Evolutionary conservation across 768 basidiomycete genomes (phyloP), one percentile per base, ranked within the genome.

Genomic region (Suillus placidus): DNA sequence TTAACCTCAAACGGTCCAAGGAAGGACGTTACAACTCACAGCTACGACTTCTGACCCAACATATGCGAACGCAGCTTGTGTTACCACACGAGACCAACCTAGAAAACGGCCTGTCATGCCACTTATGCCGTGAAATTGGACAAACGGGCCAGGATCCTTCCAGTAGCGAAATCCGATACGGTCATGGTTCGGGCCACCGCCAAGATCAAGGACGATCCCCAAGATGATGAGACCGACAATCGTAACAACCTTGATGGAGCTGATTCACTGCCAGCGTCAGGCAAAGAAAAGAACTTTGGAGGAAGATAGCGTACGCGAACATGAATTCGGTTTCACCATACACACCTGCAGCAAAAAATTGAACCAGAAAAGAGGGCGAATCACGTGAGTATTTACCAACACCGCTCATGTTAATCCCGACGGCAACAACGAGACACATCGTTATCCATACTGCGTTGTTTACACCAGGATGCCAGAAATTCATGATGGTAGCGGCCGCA

Each of bases 1-100:
- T n/a, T 8, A 52, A 57, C 67, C 45, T 67, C 47, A 49, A 18
- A 6, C n/a, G 8, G 49, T 61, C 18, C 40, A 47, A 16, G 35
- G 52, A 18, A 54, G 12, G 20, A 14, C 32, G 6, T 9, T 5
- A 61, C 0, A 4, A 73, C 75, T 68, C 64, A 81, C 80, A 55
- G 81, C 82, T 26, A 82, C 82, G 45, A 77, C 76, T 71, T 89
- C 88, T 0, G 87, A 86, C 14, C 88, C 88, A 35, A 84, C 80
- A 73, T 81, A 88, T 14, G 85, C 82, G 77, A 88, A 88, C 4
- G 84, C 85, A 16, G 88, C 88, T 69, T 87, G 85, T 10, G 80
- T 82, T 62, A 85, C 80, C 56, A 86, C 86, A 2, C 84, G 80
- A 78, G 82, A 87, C 63, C 78, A 79, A 6, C 80, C 80, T 14